Conservation (phyloP, 257 asterid species). For the Perilla frutescens region DNA sequence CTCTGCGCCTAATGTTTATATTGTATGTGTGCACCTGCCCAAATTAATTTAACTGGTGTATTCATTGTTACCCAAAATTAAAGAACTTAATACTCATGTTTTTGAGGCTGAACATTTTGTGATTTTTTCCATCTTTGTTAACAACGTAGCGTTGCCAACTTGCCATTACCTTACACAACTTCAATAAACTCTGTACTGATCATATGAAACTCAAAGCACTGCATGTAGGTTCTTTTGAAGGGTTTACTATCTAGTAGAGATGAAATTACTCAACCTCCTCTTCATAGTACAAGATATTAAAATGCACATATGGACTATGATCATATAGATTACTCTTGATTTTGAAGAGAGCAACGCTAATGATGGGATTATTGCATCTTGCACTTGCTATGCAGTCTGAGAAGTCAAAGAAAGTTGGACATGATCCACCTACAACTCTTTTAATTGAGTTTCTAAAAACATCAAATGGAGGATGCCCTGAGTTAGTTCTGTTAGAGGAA, state of each 20-base stretch:
- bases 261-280: conserved; percentile 16
- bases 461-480: conserved; percentile 49
- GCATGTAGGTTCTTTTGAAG: neutral
- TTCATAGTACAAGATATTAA: neutral
- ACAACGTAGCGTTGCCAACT: conserved; percentile 7
- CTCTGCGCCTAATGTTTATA: neutral
- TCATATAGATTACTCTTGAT: conserved; percentile 25
- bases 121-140: neutral
- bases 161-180: neutral
- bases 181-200: neutral
- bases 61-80: neutral
- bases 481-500: conserved; percentile 75
- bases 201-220: neutral
- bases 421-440: conserved; percentile 63
- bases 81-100: conserved; percentile 14
- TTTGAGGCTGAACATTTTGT: neutral
- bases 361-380: conserved; percentile 28
- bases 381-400: conserved; percentile 68
- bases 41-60: conserved; percentile 19
- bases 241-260: neutral
- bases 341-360: conserved; percentile 21
- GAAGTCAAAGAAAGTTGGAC: conserved; percentile 89
- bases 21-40: conserved; percentile 2
- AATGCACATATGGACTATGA: conserved; percentile 1
- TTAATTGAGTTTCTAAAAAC: conserved; percentile 60